Conservation (phyloP, 257 asterid genomes). For the Scutellaria galericulata region DNA sequence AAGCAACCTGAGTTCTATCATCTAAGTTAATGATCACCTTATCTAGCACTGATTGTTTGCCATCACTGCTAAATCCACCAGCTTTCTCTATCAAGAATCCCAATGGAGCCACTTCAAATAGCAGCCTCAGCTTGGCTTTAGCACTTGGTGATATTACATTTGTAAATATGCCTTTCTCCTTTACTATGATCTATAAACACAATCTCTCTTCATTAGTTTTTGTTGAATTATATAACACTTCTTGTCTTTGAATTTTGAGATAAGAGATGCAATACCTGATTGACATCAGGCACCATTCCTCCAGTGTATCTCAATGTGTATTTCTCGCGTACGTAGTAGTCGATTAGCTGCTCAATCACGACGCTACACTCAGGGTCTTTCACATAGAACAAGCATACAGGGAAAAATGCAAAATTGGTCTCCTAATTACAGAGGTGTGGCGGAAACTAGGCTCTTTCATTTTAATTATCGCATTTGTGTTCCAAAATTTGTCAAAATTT, state of each 20-base stretch:
- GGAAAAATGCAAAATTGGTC: no score
- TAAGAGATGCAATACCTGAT: constrained; percentile 56
- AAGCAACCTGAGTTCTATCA: constrained; percentile 94
- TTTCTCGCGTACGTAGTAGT: constrained; percentile 83
- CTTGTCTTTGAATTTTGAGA: no score
- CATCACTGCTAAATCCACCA: constrained; percentile 91
- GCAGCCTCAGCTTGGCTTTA: constrained; percentile 91
- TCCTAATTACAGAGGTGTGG: no score
- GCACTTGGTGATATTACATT: constrained; percentile 84
- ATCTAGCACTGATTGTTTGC: constrained; percentile 78
- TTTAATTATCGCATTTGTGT: no score
- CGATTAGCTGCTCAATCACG: constrained; percentile 61
- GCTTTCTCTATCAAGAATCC: constrained; percentile 96
- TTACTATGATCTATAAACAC: constrained; percentile 72
- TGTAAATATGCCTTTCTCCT: constrained; percentile 94
- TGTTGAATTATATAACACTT: no score
- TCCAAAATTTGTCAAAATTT: no score
- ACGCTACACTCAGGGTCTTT: background rate
- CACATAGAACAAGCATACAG: no score
- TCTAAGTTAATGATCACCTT: constrained; percentile 67
- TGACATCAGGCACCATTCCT: constrained; percentile 99
- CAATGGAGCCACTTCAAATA: constrained; percentile 94
- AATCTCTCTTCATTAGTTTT: no score
- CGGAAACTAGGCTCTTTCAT: no score
- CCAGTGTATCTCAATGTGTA: constrained; percentile 99